Evolutionary conservation across 2,329 filamentous ascomycete species (phyloP), one percentile per base, ranked within the genome.

Genomic region (Sporothrix brasiliensis): DNA sequence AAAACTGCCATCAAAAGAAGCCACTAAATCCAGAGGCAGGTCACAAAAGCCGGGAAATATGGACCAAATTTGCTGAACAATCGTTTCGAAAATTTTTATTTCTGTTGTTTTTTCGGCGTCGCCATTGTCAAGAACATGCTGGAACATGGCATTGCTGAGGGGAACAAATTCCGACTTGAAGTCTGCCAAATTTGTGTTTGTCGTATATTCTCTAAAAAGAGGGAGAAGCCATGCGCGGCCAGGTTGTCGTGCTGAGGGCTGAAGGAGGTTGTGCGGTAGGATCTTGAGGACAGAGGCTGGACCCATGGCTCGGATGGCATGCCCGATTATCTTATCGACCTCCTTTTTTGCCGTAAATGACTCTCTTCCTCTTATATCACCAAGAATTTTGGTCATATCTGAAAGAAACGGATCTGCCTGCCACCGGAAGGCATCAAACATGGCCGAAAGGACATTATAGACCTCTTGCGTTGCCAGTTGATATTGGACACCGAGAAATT

Each of bases 201-300:
- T 92, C 11, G 94, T 91, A 76, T 91, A 91, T 78, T 97, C 93
- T 74, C 95, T 89, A 72, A 99, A 87, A 68, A 98, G 88, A 1
- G 95, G 95, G 67, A 99, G 86, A 82, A 99, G 87, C 95, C 95
- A 99, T 19, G 95, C 95, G 77, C 95, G 87, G 68, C 95, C 95
- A 30, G 91, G 88, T 77, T 97, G 88, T 19, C 91, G 91, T 75
- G 89, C 86, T 73, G 88, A 88, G 27, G 93, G 91, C 77, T 91
- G 91, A 54, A 88, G 84, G 13, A 99, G 87, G 78, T 98, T 98
- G 71, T 97, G 82, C 4, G 95, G 94, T 47, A 99, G 85, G 27
- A 96, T 89, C 0, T 88, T 85, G 41, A 99, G 86, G 0, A 97
- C 91, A 4, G 89, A 88, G 74, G 93, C 91, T 0, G 95, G 93